phyloP scores from a whole-genome alignment of 345 rosid genomes.

The Corymbia maculata region DNA sequence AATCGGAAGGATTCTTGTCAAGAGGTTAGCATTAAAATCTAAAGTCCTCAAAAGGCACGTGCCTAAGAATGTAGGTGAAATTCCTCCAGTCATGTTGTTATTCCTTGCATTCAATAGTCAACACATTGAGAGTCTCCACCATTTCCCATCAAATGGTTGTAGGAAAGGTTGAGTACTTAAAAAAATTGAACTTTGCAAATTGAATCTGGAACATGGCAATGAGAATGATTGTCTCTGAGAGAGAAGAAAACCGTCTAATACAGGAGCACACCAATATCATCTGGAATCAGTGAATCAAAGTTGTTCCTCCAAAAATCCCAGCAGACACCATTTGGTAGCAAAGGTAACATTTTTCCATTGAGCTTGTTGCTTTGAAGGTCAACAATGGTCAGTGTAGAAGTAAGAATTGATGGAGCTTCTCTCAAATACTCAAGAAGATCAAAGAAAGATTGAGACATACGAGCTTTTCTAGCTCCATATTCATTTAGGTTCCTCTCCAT shows the following conservation, averaged over 20 bases:
- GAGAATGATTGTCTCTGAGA: not conserved
- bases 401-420: not conserved
- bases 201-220: constrained; percentile 1
- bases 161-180: constrained; percentile 16
- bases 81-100: not conserved
- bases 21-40: constrained; percentile 11
- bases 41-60: constrained; percentile 1
- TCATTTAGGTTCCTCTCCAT: constrained; percentile 29
- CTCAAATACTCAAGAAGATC: constrained; percentile 7
- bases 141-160: constrained; percentile 6
- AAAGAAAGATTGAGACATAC: constrained; percentile 15
- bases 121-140: not conserved
- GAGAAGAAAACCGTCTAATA: not conserved
- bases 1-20: constrained; percentile 13
- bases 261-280: not conserved
- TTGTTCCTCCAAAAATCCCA: not conserved
- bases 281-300: not conserved
- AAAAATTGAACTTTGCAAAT: constrained; percentile 9
- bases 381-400: not conserved
- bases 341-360: not conserved
- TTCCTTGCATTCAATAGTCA: not conserved
- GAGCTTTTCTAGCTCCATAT: constrained; percentile 9
- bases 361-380: not conserved
- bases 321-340: not conserved
- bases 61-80: not conserved